Evolutionary conservation across 106 monocot species (phyloP), one percentile per base, ranked within the genome.

Genomic region (Acanthochlamys bracteata): DNA sequence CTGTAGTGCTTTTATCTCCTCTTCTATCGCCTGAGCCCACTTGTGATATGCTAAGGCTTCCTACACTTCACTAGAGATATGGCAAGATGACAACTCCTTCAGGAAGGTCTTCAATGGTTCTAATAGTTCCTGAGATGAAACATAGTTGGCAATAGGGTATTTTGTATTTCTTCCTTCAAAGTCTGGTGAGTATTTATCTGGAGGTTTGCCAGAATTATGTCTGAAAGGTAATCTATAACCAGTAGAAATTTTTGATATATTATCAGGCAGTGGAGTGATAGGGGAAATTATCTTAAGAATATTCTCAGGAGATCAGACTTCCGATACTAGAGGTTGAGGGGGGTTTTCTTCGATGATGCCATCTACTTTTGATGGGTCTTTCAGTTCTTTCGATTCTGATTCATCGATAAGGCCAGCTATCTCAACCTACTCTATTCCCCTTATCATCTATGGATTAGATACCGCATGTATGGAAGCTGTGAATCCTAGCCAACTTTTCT

Each of bases 31-130:
- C 15, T 16, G 20, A 21, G 12, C 57, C 57, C 23, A 41, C 41
- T 69, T 59, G 14, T 17, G 55, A 24, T 6, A 19, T 15, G 17
- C 54, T 24, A 67, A 68, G 54, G 56, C 55, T 55, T 69, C 68
- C 41, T 55, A 10, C 16, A 65, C 33, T 33, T 6, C 33, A 6
- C 6, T 33, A 33, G 33, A 6, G 6, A 33, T 33, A 33, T 33
- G 33, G 52, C 24, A 65, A 65, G 14, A 24, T 13, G 51, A 33
- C 10, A 51, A 51, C 17, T 13, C 17, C 2, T 15, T 13, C 10
- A 15, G 2, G 3, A 19, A 15, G n/a, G n/a, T 51, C n/a, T 13
- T 15, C 17, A 51, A 51, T 15, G 51, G n/a, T 51, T 13, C 13
- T 51, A 19, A 51, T 51, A 51, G n/a, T 13, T 3, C 13, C 13